Base-by-base conservation (phyloP, 1,139 yeast genomes). In the Magnusiomyces sp. region DNA sequence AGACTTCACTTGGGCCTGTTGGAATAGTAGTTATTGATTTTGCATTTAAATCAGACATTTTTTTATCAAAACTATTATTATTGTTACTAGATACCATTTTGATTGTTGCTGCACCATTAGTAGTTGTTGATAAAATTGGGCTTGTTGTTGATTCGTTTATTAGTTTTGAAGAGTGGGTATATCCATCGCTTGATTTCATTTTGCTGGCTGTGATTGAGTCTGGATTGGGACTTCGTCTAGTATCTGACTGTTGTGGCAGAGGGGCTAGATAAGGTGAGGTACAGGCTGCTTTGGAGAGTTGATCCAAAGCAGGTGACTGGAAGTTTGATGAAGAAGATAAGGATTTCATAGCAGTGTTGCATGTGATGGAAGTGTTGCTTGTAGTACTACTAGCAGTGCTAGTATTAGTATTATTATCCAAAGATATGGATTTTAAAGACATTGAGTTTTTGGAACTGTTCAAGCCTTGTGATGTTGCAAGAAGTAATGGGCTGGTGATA, bases 261-360 rank as follows among this genome's bases (percentile, higher is more conserved):
- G 61, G 58, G 11, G 55, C 48, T 19, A 59, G 50, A 41, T 59
- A 58, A n/a, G 62, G 62, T 4, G 64, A 59, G 10, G 60, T 57
- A 27, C 55, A 48, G 3, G 59, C 60, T 1, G 59, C 60, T 17
- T 58, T 53, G n/a, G 60, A 53, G 33, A 59, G 53, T 37, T 59
- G 63, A 42, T 59, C 58, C 29, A 54, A 51, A 11, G 53, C 56
- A 19, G 58, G 47, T 41, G 44, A 23, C 43, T 42, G 23, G 40
- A 38, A 14, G 17, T 34, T 9, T 17, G 43, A n/a, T 36, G 45
- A 14, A 10, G 6, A 2, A 40, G 36, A n/a, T 34, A 43, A 17
- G 34, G 37, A 3, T 32, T 13, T 23, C 13, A 11, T 16, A n/a
- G n/a, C 20, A 14, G 6, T 40, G 43, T 6, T 14, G 32, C 33